Evolutionary conservation across 345 rosid species (phyloP).

Genomic region (Microthlaspi erraticum): DNA sequence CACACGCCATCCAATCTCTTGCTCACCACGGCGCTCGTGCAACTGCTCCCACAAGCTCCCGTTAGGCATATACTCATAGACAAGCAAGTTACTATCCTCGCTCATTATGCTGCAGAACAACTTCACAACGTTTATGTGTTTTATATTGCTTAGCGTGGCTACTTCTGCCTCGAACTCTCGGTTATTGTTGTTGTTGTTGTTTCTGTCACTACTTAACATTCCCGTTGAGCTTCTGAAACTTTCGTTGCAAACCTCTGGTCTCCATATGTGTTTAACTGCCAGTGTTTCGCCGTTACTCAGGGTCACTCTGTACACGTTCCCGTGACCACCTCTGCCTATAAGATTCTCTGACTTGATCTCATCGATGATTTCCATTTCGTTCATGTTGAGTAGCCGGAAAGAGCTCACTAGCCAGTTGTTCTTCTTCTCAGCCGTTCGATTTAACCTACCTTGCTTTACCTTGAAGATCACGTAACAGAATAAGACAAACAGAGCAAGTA

Average conservation of each 20-base stretch:
- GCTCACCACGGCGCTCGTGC: conserved; percentile 56
- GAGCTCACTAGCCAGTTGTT: conserved; percentile 73
- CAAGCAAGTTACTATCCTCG: conserved; percentile 83
- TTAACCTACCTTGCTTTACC: conserved; percentile 41
- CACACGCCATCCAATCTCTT: conserved; percentile 66
- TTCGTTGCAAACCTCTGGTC: conserved; percentile 29
- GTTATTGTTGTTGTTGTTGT: conserved; percentile 44
- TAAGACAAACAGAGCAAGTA: conserved; percentile 47
- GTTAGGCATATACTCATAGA: conserved; percentile 79
- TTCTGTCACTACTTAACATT: conserved; percentile 46
- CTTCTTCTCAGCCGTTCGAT: conserved; percentile 45
- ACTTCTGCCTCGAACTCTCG: conserved; percentile 74
- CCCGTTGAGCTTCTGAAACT: conserved; percentile 54
- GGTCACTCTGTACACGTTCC: conserved; percentile 77
- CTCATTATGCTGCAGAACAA: conserved; percentile 82
- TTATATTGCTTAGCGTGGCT: conserved; percentile 66
- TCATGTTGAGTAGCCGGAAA: conserved; percentile 57
- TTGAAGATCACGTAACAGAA: conserved; percentile 48
- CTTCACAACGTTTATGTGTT: conserved; percentile 91
- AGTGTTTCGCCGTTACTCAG: conserved; percentile 61
- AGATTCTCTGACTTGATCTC: conserved; percentile 65
- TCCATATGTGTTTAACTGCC: conserved; percentile 87
- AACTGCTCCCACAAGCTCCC: conserved; percentile 91
- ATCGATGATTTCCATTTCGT: conserved; percentile 67
- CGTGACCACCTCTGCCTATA: conserved; percentile 90